Conservation (phyloP, 805 yeast species). For the Kodamaea sagamina region DNA sequence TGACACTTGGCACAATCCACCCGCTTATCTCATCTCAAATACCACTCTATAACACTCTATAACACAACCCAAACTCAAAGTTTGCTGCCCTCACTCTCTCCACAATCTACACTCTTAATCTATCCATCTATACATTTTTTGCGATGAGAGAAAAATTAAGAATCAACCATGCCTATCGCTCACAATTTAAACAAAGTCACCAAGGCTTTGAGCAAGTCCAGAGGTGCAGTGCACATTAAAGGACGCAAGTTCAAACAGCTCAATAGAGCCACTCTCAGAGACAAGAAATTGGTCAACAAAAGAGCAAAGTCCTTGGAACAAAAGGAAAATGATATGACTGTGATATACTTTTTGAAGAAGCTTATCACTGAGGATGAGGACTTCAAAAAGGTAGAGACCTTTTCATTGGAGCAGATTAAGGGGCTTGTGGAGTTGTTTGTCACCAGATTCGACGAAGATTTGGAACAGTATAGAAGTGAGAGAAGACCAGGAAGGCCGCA, state of each 20-base stretch:
- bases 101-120: not conserved
- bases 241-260: slow-evolving; percentile 87
- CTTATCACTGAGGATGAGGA: slow-evolving; percentile 37
- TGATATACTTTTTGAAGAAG: slow-evolving; percentile 61
- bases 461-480: slow-evolving; percentile 56
- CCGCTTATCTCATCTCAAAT: too few relatives aligned
- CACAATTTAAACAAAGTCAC: slow-evolving; percentile 67
- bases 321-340: slow-evolving; percentile 59
- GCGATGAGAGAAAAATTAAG: slow-evolving; percentile 1
- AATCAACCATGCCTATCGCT: slow-evolving; percentile 58
- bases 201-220: slow-evolving; percentile 56
- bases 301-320: slow-evolving; percentile 60
- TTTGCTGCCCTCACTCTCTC: too few relatives aligned
- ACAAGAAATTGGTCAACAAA: slow-evolving; percentile 62
- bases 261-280: slow-evolving; percentile 84
- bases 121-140: slow-evolving; percentile 1
- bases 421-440: slow-evolving; percentile 62
- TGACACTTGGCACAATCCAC: too few relatives aligned
- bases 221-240: slow-evolving; percentile 72
- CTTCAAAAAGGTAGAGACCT: slow-evolving; percentile 39
- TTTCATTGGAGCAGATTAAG: slow-evolving; percentile 59
- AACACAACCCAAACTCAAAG: too few relatives aligned
- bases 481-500: slow-evolving; percentile 91
- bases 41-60: too few relatives aligned
- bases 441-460: slow-evolving; percentile 72